phyloP scores from a whole-genome alignment of 1,284 basidiomycete species.

The Chalciporus sp. region DNA sequence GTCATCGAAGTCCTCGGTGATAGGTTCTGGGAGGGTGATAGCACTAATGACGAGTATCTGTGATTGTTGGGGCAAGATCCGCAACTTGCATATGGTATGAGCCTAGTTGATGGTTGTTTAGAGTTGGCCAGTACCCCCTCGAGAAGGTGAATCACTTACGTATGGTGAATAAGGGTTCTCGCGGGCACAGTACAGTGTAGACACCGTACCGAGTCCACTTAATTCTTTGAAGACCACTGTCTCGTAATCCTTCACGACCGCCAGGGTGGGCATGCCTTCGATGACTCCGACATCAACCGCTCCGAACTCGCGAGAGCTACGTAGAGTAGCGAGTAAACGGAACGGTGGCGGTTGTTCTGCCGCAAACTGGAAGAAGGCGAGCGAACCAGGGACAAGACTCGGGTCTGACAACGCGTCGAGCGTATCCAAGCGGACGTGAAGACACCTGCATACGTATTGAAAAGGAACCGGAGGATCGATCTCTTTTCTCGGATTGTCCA shows the following conservation, averaged over 20 bases:
- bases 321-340: slow-evolving; percentile 40
- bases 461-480: slow-evolving; percentile 53
- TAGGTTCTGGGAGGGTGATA: slow-evolving; percentile 28
- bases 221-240: slow-evolving; percentile 52
- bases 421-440: slow-evolving; percentile 48
- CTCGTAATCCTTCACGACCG: slow-evolving; percentile 46
- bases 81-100: slow-evolving; percentile 52
- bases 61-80: slow-evolving; percentile 56
- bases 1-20: slow-evolving; percentile 12
- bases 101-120: slow-evolving; percentile 29
- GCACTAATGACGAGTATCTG: slow-evolving; percentile 59
- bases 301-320: slow-evolving; percentile 43
- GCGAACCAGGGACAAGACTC: slow-evolving; percentile 42
- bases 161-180: slow-evolving; percentile 18
- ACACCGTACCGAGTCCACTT: slow-evolving; percentile 27
- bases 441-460: slow-evolving; percentile 51
- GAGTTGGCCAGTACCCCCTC: not conserved
- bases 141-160: slow-evolving; percentile 9
- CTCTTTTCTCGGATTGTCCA: slow-evolving; percentile 42
- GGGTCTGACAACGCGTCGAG: slow-evolving; percentile 57
- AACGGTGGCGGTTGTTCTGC: slow-evolving; percentile 43
- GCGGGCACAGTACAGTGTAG: slow-evolving; percentile 34
- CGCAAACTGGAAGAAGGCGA: slow-evolving; percentile 41
- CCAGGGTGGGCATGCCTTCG: slow-evolving; percentile 46
- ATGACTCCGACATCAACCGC: slow-evolving; percentile 48